These are phyloP conservation scores for Myxozyma melibiosi DNA, from an alignment of 805 yeast genomes.

Conservation along the genomic window DNA sequence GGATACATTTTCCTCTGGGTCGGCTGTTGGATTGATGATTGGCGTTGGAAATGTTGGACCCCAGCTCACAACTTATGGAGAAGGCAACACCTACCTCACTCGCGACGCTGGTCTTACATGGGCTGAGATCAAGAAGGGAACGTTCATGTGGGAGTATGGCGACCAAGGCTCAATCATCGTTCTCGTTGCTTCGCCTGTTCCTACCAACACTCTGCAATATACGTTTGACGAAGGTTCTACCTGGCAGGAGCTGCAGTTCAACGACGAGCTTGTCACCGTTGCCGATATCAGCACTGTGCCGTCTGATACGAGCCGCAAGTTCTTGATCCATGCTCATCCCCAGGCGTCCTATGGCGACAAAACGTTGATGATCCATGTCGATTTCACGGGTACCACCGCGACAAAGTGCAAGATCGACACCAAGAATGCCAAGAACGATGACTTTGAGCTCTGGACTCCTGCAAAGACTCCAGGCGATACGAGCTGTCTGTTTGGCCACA, in stretches of 20 bases:
- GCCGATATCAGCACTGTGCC: constrained; percentile 87
- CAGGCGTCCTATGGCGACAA: constrained; percentile 50
- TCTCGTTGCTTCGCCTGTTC: constrained; percentile 60
- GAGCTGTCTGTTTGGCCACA: constrained; percentile 73
- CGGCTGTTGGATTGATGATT: constrained; percentile 85
- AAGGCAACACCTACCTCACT: constrained; percentile 73
- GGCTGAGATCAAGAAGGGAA: constrained; percentile 75
- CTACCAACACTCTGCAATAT: constrained; percentile 61
- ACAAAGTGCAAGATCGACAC: constrained; percentile 60
- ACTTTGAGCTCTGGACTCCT: constrained; percentile 68
- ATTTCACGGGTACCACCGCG: constrained; percentile 55
- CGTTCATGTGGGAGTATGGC: constrained; percentile 92
- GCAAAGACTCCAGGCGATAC: constrained; percentile 50
- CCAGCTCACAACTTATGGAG: constrained; percentile 50
- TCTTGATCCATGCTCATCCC: constrained; percentile 61
- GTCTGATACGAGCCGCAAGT: constrained; percentile 81
- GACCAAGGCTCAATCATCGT: constrained; percentile 90
- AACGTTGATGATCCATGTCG: constrained; percentile 56
- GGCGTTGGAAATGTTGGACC: constrained; percentile 95
- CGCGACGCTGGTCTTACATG: constrained; percentile 91
- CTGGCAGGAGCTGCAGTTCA: constrained; percentile 70
- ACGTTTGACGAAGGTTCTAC: constrained; percentile 78
- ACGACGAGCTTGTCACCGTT: constrained; percentile 57
- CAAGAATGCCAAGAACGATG: constrained; percentile 51
- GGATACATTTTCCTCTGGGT: constrained; percentile 83